Base-by-base conservation (phyloP, 352 stramenopile species). In the Globisporangium yorkense region DNA sequence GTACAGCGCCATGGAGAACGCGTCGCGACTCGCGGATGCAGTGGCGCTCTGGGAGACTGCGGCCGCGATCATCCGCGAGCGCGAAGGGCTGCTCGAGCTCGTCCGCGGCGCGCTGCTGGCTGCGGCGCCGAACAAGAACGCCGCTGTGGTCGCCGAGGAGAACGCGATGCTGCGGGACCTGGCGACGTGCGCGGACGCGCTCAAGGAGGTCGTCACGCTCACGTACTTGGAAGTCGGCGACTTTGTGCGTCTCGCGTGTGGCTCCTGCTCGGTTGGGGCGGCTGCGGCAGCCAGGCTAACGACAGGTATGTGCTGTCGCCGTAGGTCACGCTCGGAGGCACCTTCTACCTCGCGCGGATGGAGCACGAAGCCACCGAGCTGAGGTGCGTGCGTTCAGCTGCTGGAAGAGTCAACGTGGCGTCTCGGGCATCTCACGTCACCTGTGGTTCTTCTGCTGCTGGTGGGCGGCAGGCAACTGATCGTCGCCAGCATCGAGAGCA, bases 191-290 rank as follows among this genome's bases (percentile, higher is more conserved):
- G 75, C 60, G 41, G 68, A 53, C 24, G 64, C 68, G 43, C 48
- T 72, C 33, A 88, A 73, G 62, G 74, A 91, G 47, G 70, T 73
- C 13, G 54, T 91, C 4, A n/a, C 80, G 46, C 66, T 91, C 21
- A 77, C 77, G 8, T 84, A 88, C 62, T 60, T 77, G n/a, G 70
- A 89, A 70, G 78, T 89, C 10, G 75, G 77, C n/a, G 81, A 92
- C 54, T 92, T 89, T 66, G 74, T 87, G 46, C 45, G 63, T 66
- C 10, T 33, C 46, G 37, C 33, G 43, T 13, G 35, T 40, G 5
- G 35, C 35, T 47, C 12, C 8, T 16, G 15, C 6, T 54, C 41
- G n/a, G 10, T 6, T 45, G 6, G 43, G 35, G 7, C 5, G 7
- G 35, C 35, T 9, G 35, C 35, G 7, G 9, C 6, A 40, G 35